phyloP scores from a whole-genome alignment of 179 eudicot species.

The Silene noctiflora region DNA sequence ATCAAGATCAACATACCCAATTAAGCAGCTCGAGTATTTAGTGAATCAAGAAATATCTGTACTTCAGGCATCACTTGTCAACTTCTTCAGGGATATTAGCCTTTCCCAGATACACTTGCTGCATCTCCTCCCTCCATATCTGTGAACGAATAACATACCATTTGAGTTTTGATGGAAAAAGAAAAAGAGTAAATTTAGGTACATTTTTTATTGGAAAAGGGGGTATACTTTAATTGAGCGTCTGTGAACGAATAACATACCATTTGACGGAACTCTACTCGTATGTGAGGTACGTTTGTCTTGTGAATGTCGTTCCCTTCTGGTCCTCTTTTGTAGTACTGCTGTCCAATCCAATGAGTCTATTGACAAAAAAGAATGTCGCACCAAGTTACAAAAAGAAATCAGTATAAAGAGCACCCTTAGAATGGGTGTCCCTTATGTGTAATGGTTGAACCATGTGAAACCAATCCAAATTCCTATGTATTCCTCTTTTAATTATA shows the following conservation, averaged over 20 bases:
- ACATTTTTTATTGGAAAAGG: too few relatives aligned
- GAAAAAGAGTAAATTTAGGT: too few relatives aligned
- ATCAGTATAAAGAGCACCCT: not conserved
- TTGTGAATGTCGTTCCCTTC: conserved; percentile 93
- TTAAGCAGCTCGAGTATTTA: not conserved
- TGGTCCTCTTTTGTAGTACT: conserved; percentile 84
- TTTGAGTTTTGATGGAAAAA: too few relatives aligned
- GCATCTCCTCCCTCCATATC: conserved; percentile 99
- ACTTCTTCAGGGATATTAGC: conserved; percentile 59
- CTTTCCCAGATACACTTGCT: conserved; percentile 79
- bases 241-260: conserved; percentile 40
- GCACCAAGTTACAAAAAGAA: conserved; percentile 3
- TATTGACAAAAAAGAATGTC: conserved; percentile 19
- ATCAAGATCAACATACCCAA: conserved; percentile 4
- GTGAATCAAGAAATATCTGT: not conserved
- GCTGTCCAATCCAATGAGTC: conserved; percentile 97
- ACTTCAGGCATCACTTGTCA: conserved; percentile 35
- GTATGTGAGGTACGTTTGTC: conserved; percentile 97
- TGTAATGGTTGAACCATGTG: too few relatives aligned
- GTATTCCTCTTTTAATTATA: not conserved
- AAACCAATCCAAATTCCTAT: not conserved
- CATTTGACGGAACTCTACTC: conserved; percentile 94
- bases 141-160: too few relatives aligned
- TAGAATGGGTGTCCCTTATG: not conserved
- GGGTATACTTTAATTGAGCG: not conserved